These are phyloP conservation scores for Whalleya microplaca DNA, from an alignment of 2,329 filamentous ascomycete genomes.

Conservation along the genomic window DNA sequence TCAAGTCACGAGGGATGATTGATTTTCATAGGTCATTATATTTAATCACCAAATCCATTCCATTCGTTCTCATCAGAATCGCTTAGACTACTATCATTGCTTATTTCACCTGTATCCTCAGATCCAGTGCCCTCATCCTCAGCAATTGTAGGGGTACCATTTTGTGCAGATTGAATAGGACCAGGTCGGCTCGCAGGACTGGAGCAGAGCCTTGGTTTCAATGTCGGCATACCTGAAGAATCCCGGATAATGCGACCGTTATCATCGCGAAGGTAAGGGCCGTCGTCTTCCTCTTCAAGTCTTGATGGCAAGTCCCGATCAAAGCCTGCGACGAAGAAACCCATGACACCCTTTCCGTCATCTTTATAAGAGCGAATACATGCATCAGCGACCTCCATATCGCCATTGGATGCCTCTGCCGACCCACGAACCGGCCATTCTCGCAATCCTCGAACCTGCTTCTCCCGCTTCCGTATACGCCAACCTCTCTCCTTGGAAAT, in stretches of 20 bases:
- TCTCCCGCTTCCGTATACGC: constrained; percentile 71
- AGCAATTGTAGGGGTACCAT: constrained; percentile 46
- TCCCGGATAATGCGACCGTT: constrained; percentile 37
- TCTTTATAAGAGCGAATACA: constrained; percentile 84
- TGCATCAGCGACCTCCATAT: constrained; percentile 64
- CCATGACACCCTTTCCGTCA: constrained; percentile 84
- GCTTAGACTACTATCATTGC: constrained; percentile 17
- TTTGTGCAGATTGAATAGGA: constrained; percentile 42
- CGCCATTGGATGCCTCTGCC: constrained; percentile 50
- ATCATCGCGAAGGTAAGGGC: constrained; percentile 36
- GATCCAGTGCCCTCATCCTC: constrained; percentile 22
- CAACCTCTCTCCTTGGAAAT: constrained; percentile 72
- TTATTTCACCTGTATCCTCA: constrained; percentile 19
- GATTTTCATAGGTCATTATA: neutral
- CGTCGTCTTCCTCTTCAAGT: constrained; percentile 26
- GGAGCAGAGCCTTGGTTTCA: constrained; percentile 31
- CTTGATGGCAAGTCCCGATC: constrained; percentile 55
- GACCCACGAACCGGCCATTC: constrained; percentile 74
- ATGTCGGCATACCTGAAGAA: constrained; percentile 35
- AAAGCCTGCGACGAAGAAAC: constrained; percentile 94
- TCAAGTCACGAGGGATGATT: too few species aligned
- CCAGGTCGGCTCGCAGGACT: constrained; percentile 44
- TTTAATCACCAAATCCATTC: constrained; percentile 40
- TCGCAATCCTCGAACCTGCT: constrained; percentile 77
- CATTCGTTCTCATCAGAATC: constrained; percentile 36